These are phyloP conservation scores for Eucalyptus caleyi DNA, from an alignment of 345 rosid species.

Conservation along the genomic window DNA sequence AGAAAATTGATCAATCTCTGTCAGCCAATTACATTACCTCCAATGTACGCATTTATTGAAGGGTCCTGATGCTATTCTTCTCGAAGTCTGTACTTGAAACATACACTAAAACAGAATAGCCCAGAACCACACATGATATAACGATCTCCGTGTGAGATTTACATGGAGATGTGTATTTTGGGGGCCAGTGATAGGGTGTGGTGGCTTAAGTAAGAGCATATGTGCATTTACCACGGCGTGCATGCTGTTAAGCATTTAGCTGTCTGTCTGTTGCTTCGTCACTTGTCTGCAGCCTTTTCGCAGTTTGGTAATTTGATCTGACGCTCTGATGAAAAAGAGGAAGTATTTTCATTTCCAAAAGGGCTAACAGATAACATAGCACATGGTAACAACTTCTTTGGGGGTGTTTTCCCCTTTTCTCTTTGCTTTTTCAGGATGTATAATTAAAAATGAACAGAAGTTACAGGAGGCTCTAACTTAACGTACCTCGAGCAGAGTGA, in stretches of 20 bases:
- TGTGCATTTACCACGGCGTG: background rate
- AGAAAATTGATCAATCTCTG: too few species aligned
- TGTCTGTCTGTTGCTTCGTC: background rate
- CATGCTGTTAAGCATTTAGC: background rate
- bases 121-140: background rate
- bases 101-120: background rate
- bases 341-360: background rate
- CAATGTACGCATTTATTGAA: background rate
- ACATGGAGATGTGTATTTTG: background rate
- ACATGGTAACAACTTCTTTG: background rate
- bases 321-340: conserved; percentile 50
- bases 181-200: background rate
- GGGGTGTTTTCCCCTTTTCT: background rate
- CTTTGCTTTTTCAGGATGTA: background rate
- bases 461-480: background rate
- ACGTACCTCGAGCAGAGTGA: conserved; percentile 77
- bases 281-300: background rate
- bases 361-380: background rate
- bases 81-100: background rate
- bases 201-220: background rate
- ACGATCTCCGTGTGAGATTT: background rate
- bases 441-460: background rate
- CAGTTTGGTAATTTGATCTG: conserved; percentile 37
- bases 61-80: background rate
- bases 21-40: too few species aligned